These are phyloP conservation scores for Starmerella tilneyi DNA, from an alignment of 805 yeast species.

Conservation along the genomic window DNA sequence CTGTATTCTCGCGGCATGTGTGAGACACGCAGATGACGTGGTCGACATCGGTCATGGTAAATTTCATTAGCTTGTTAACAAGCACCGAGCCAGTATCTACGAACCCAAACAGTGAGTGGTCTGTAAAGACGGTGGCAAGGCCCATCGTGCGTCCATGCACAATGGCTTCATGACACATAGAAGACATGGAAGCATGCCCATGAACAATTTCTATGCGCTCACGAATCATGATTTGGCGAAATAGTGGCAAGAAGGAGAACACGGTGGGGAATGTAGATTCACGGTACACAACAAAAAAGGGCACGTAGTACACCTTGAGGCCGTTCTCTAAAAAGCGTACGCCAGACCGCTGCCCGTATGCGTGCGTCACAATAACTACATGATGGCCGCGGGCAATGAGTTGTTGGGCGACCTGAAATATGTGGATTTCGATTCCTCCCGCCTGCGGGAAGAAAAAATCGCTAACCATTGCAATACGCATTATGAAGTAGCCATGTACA, in stretches of 20 bases:
- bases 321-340: conserved; percentile 80
- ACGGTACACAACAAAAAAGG: conserved; percentile 68
- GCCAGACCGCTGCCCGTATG: conserved; percentile 74
- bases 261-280: conserved; percentile 83
- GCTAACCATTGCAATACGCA: conserved; percentile 56
- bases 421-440: conserved; percentile 95
- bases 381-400: conserved; percentile 72
- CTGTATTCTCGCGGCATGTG: conserved; percentile 93
- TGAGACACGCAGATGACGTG: conserved; percentile 94
- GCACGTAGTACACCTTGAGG: conserved; percentile 82
- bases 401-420: conserved; percentile 74
- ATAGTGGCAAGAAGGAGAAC: conserved; percentile 73
- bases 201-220: conserved; percentile 84
- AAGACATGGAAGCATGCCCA: conserved; percentile 86
- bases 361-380: conserved; percentile 79
- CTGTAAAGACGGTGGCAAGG: conserved; percentile 80
- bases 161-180: conserved; percentile 80
- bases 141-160: conserved; percentile 94
- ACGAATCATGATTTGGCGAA: conserved; percentile 74
- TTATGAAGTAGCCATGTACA: not conserved
- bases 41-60: conserved; percentile 75
- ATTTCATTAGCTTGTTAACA: conserved; percentile 77
- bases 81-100: conserved; percentile 72
- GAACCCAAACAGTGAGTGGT: conserved; percentile 92
- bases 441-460: conserved; percentile 98